Percentiles rank a stretch among this genome's conserved stretches.
Evolutionary conservation across 2,329 filamentous ascomycete genomes (phyloP).

Genomic region (Biscogniauxia mediterranea): DNA sequence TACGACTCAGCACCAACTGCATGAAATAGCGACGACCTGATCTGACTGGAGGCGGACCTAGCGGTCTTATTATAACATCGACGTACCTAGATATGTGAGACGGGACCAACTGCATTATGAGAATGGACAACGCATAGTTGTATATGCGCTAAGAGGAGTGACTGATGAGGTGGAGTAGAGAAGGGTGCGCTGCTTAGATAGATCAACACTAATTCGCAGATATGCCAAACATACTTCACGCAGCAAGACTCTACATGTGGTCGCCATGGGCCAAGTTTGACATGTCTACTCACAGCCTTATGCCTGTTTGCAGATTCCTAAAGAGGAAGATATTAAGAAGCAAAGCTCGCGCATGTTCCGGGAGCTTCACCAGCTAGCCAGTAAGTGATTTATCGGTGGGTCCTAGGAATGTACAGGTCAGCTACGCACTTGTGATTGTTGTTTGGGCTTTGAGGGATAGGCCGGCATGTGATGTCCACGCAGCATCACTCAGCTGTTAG

Average conservation of each 20-base stretch:
- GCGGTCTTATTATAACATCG: conserved; percentile 8
- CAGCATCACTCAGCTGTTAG: background rate
- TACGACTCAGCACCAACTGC: conserved; percentile 24
- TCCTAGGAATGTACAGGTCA: background rate
- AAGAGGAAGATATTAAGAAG: background rate
- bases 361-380: background rate
- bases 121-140: background rate
- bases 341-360: background rate
- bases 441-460: background rate
- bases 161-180: background rate
- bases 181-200: background rate
- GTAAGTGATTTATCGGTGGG: background rate
- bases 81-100: background rate
- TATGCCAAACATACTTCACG: background rate
- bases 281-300: background rate
- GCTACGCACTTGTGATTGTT: background rate
- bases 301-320: background rate
- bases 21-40: conserved; percentile 11
- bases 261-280: background rate
- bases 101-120: conserved; percentile 22
- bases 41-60: conserved; percentile 1
- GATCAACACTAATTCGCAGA: background rate
- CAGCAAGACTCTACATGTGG: background rate
- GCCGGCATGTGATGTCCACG: background rate
- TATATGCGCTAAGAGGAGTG: conserved; percentile 1